phyloP scores from a whole-genome alignment of 352 stramenopile genomes.

The Achlya hypogyna region DNA sequence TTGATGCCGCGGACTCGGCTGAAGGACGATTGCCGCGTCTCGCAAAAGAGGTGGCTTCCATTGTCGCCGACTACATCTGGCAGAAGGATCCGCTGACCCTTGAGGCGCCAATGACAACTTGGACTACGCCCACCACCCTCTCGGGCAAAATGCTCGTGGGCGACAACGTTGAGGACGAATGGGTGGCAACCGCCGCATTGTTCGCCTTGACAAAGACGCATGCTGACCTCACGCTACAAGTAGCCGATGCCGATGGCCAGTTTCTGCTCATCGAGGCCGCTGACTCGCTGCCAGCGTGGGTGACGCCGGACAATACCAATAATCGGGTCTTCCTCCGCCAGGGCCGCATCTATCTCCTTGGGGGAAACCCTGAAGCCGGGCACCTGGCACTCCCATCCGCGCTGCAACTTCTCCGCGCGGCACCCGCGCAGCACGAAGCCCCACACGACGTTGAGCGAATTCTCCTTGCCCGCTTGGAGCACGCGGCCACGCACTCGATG shows the following conservation, averaged over 20 bases:
- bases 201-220: slow-evolving; percentile 34
- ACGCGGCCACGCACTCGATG: slow-evolving; percentile 25
- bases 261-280: slow-evolving; percentile 72
- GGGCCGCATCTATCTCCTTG: slow-evolving; percentile 39
- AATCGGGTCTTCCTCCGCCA: slow-evolving; percentile 37
- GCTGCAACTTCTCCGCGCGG: slow-evolving; percentile 27
- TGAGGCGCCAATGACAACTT: neutral
- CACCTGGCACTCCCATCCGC: slow-evolving; percentile 17
- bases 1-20: neutral
- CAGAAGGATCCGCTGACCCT: slow-evolving; percentile 19
- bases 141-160: slow-evolving; percentile 31
- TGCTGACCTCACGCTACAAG: slow-evolving; percentile 28
- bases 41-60: neutral
- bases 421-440: neutral
- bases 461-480: neutral
- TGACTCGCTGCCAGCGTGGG: slow-evolving; percentile 54
- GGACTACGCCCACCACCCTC: neutral
- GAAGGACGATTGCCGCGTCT: neutral
- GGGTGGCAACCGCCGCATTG: slow-evolving; percentile 42
- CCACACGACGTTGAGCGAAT: neutral
- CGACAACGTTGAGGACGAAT: slow-evolving; percentile 65
- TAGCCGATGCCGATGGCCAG: slow-evolving; percentile 51
- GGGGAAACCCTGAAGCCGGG: slow-evolving; percentile 4
- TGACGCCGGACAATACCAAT: slow-evolving; percentile 44
- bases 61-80: slow-evolving; percentile 7